Evolutionary conservation across 1,139 yeast genomes (phyloP), one percentile per base, ranked within the genome.

Genomic region (Geotrichum citri-aurantii): DNA sequence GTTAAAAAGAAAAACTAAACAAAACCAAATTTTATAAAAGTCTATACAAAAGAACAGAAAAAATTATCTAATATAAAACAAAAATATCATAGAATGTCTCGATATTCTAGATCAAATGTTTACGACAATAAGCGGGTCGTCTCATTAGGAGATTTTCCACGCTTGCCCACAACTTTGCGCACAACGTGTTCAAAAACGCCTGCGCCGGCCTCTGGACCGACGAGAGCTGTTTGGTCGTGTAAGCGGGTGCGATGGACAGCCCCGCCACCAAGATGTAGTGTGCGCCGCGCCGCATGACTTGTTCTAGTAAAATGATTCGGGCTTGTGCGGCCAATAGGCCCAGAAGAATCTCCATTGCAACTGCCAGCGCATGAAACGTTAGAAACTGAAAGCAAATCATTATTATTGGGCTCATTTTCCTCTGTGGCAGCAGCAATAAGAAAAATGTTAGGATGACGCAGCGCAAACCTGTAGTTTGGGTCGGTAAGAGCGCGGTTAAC

Each of bases 401-500:
- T 37, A 17, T n/a, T 14, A 37, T 37, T 37, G 11, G 42, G 19
- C 14, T 37, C 42, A 37, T n/a, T 46, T 21, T 27, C 48, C 17
- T 26, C 50, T 23, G 52, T 31, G 3, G 52, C 50, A n/a, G 51
- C 54, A 48, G 55, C 48, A 12, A 17, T 10, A 37, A 50, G 14
- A 10, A 52, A 48, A 19, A 55, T 47, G 24, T 57, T 55, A 2
- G 60, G 56, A 44, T 60, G 60, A 5, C 61, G 50, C n/a, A 66
- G 61, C 2, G 69, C 66, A 54, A 62, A 68, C 46, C 66, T 55
- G 52, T 62, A 68, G 21, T 66, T 55, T 2, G 67, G 62, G 56
- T 72, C 75, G 14, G 68, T 68, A 42, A 72, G 61, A 0, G 75
- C 69, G 7, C 75, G 63, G 31, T 63, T 50, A n/a, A 75, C 74